Evolutionary conservation across 2,329 filamentous ascomycete species (phyloP).

Genomic region (Gnomoniopsis smithogilvyi): DNA sequence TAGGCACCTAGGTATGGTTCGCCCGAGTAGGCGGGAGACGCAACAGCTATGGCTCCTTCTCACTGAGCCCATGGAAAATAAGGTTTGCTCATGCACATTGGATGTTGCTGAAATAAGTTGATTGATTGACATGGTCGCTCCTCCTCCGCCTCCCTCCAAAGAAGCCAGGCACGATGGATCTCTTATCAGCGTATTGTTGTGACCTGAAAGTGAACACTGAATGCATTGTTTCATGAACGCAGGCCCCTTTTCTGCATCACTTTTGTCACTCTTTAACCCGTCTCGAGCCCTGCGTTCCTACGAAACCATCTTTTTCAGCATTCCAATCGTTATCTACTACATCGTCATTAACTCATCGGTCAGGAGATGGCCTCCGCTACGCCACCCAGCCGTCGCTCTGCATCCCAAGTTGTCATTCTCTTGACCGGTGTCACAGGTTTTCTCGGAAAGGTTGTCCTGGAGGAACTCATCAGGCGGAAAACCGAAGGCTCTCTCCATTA

Average conservation of each 20-base stretch:
- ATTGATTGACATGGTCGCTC: neutral
- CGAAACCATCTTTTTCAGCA: neutral
- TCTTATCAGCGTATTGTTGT: neutral
- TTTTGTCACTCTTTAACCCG: neutral
- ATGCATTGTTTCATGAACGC: neutral
- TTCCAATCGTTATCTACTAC: neutral
- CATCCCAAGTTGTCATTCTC: conserved; percentile 4
- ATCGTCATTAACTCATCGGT: neutral
- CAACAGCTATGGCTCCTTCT: too few relatives aligned
- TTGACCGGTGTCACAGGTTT: conserved; percentile 19
- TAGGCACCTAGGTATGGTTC: too few relatives aligned
- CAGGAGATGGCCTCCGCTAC: neutral
- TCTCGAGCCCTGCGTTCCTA: conserved; percentile 1
- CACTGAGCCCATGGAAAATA: too few relatives aligned
- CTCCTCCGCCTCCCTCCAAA: neutral
- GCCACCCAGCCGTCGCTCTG: neutral
- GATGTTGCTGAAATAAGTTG: neutral
- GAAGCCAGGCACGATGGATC: neutral
- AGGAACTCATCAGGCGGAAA: conserved; percentile 16
- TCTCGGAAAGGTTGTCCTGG: conserved; percentile 19
- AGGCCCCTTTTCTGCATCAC: neutral
- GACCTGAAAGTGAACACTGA: neutral
- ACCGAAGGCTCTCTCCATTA: conserved; percentile 1
- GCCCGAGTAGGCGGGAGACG: too few relatives aligned
- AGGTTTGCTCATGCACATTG: neutral